Evolutionary conservation across 176 grass and related monocot genomes (phyloP).

Genomic region (Raddia distichophylla): DNA sequence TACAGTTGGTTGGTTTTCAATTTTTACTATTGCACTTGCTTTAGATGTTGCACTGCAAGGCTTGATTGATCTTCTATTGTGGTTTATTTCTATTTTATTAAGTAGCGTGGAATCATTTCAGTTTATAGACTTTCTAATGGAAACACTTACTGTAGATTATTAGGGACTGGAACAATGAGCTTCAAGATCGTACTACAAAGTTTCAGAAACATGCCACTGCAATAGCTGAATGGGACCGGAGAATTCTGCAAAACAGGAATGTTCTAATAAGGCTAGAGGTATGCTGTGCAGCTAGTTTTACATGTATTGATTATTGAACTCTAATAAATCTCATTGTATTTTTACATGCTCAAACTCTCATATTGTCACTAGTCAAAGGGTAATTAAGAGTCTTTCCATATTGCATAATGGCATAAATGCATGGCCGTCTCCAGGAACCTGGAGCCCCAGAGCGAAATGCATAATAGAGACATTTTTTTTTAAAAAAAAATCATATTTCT

Average conservation of each 20-base stretch:
- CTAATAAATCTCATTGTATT: neutral
- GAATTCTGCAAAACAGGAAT: slow-evolving; percentile 98
- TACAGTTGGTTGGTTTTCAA: neutral
- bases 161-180: slow-evolving; percentile 95
- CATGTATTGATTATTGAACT: neutral
- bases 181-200: slow-evolving; percentile 92
- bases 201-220: slow-evolving; percentile 92
- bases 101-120: neutral
- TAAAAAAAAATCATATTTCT: no score
- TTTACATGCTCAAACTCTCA: neutral
- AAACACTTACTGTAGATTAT: slow-evolving; percentile 71
- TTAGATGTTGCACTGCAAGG: neutral
- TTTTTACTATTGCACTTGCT: neutral
- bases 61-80: slow-evolving; percentile 4
- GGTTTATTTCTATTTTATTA: slow-evolving; percentile 26
- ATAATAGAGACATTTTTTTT: no score
- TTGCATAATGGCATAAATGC: no score
- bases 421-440: no score
- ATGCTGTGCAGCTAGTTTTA: neutral
- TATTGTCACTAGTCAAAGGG: neutral
- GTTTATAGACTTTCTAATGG: slow-evolving; percentile 23
- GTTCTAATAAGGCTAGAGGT: slow-evolving; percentile 98
- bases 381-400: no score
- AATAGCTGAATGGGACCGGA: slow-evolving; percentile 95
- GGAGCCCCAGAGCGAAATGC: no score